phyloP scores from a whole-genome alignment of 495 filamentous ascomycete species.

The Immersiella caudata region DNA sequence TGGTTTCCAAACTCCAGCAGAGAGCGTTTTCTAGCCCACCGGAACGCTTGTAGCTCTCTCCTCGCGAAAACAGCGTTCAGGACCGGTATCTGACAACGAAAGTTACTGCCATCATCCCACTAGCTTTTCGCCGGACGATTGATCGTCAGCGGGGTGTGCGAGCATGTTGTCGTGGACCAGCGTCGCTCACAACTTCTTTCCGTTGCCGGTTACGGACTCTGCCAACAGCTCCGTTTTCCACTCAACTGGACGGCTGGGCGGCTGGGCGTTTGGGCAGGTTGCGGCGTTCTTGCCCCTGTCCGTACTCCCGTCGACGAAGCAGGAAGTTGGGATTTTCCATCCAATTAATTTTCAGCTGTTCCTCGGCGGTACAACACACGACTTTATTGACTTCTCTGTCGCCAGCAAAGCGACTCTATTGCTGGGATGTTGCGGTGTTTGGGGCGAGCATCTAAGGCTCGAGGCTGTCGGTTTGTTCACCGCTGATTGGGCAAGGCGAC shows the following conservation, averaged over 20 bases:
- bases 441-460: neutral
- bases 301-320: neutral
- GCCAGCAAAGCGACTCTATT: neutral
- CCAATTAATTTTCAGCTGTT: slow-evolving; percentile 23
- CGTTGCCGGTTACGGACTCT: neutral
- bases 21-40: neutral
- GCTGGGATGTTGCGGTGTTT: neutral
- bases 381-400: neutral
- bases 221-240: neutral
- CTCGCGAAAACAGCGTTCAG: neutral
- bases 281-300: neutral
- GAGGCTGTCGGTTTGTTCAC: neutral
- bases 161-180: neutral
- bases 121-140: neutral
- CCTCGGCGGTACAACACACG: neutral
- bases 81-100: neutral
- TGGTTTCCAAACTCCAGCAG: neutral
- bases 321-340: slow-evolving; percentile 15
- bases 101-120: neutral
- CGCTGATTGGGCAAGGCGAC: neutral
- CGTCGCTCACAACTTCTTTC: neutral
- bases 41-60: neutral
- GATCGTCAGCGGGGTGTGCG: neutral
- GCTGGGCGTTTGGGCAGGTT: neutral
- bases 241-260: too few relatives aligned